These are phyloP conservation scores for Chaetomium sp. DNA, from an alignment of 2,329 filamentous ascomycete genomes.

Conservation along the genomic window DNA sequence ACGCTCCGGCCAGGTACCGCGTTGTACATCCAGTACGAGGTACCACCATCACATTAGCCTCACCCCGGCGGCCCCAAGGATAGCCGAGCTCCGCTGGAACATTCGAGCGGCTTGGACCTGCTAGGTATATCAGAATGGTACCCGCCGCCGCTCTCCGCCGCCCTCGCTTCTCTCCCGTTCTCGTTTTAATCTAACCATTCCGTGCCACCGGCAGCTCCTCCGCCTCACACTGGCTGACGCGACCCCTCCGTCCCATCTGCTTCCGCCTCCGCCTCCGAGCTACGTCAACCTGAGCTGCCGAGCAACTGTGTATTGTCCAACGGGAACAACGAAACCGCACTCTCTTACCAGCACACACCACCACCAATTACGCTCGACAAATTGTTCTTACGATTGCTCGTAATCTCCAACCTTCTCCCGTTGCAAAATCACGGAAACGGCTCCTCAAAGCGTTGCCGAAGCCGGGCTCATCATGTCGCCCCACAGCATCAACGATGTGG, in stretches of 20 bases:
- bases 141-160: constrained; percentile 4
- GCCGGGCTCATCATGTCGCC: constrained; percentile 32
- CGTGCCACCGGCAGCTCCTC: constrained; percentile 2
- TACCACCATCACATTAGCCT: neutral
- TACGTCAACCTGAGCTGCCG: constrained; percentile 1
- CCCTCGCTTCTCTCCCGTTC: constrained; percentile 9
- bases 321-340: neutral
- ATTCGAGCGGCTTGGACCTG: neutral
- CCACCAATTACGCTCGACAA: neutral
- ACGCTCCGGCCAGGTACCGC: neutral
- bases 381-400: neutral
- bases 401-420: too few species aligned
- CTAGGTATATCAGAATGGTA: constrained; percentile 21
- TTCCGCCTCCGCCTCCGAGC: neutral
- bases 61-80: neutral
- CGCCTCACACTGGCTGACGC: neutral
- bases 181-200: neutral
- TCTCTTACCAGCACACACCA: neutral
- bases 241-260: constrained; percentile 9
- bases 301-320: neutral
- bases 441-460: neutral
- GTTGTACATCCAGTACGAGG: neutral
- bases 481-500: constrained; percentile 31
- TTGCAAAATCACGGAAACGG: neutral
- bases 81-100: constrained; percentile 5